Evolutionary conservation across 2,329 filamentous ascomycete species (phyloP), one percentile per base, ranked within the genome.

Genomic region (Pseudocercospora musae): DNA sequence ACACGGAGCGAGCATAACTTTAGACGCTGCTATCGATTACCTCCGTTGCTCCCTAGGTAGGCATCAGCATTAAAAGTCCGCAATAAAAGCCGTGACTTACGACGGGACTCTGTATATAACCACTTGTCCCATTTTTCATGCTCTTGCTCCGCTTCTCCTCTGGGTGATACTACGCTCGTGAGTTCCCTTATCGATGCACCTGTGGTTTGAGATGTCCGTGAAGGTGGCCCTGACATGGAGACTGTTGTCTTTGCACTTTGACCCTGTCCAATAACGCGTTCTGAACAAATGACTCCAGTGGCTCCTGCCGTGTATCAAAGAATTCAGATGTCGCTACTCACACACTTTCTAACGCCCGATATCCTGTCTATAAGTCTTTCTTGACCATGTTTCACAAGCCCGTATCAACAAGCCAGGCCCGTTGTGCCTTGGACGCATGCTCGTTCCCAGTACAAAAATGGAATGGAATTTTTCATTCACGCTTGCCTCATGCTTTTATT

Each of bases 401-500:
- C 48, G 48, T 50, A 40, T 40, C 37, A 48, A 25, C n/a, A 48
- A 21, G 7, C 9, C 44, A 8, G 20, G 37, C 46, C 21, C 11
- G 18, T 11, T 13, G 20, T 48, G 44, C 18, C n/a, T 48, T 48
- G 15, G 37, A 15, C 15, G 1, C 1, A 40, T 40, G 37, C 15
- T 40, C 15, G 37, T n/a, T 40, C 37, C 2, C 5, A 40, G 37
- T 40, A 40, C 37, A 40, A 40, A 40, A 40, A 2, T 6, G 37
- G 37, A 40, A 40, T n/a, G 37, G 18, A 40, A 15, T 40, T 1
- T 15, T 40, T 40, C 37, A 11, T 33, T 11, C 31, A 15, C 15
- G 4, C 2, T 4, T 33, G 31, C 2, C 11, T 11, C 31, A 40
- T 1, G 37, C 57, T 61, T n/a, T n/a, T 76, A 93, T 80, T 94